Conservation (phyloP, 805 yeast species). For the Lachancea mirantina region DNA sequence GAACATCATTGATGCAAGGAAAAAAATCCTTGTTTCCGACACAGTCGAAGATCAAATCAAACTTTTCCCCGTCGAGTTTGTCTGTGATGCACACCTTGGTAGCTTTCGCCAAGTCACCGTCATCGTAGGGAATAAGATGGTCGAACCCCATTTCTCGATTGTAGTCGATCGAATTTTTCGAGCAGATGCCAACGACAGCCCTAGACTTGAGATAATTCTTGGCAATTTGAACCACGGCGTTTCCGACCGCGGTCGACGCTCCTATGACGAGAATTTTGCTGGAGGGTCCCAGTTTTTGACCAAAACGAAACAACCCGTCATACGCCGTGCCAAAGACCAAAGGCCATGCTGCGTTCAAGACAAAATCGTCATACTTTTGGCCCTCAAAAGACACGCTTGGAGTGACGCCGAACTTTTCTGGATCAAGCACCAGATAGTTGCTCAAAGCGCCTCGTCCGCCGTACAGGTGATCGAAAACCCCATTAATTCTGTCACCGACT, state of each 20-base stretch:
- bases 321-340: slow-evolving; percentile 59
- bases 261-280: slow-evolving; percentile 60
- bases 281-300: slow-evolving; percentile 34
- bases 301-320: slow-evolving; percentile 27
- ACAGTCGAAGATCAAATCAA: slow-evolving; percentile 59
- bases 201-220: slow-evolving; percentile 40
- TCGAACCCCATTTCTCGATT: slow-evolving; percentile 52
- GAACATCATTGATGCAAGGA: slow-evolving; percentile 33
- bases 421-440: slow-evolving; percentile 41
- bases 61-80: slow-evolving; percentile 35
- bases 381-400: slow-evolving; percentile 25
- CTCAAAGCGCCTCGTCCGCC: slow-evolving; percentile 37
- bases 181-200: slow-evolving; percentile 51
- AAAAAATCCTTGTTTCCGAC: slow-evolving; percentile 52
- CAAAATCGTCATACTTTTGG: slow-evolving; percentile 16
- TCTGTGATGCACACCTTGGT: slow-evolving; percentile 26
- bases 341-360: slow-evolving; percentile 47
- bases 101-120: slow-evolving; percentile 34
- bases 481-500: slow-evolving; percentile 26
- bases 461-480: slow-evolving; percentile 18
- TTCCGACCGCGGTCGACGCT: slow-evolving; percentile 66
- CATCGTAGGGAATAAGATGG: slow-evolving; percentile 48
- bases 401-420: slow-evolving; percentile 24
- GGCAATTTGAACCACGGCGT: slow-evolving; percentile 48
- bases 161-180: slow-evolving; percentile 39